Evolutionary conservation across 495 filamentous ascomycete species (phyloP).

Genomic region (Barbatosphaeria neglecta): DNA sequence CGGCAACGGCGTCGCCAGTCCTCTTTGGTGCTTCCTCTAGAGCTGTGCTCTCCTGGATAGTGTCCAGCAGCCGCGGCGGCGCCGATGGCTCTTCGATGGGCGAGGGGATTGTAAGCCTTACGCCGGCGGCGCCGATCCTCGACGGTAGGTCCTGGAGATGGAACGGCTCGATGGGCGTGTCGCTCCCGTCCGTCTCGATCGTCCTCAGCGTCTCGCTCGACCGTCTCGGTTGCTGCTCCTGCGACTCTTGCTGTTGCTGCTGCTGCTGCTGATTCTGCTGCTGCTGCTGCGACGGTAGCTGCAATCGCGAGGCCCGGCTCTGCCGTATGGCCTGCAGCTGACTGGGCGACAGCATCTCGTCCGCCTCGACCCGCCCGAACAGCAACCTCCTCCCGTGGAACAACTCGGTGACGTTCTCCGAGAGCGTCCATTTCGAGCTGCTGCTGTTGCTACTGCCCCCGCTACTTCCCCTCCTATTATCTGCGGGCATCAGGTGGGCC

Average conservation of each 20-base stretch:
- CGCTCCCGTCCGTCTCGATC: constrained; percentile 12
- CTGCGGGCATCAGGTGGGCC: not conserved
- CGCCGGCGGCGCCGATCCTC: constrained; percentile 13
- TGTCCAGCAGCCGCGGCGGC: not conserved
- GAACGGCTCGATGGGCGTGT: constrained; percentile 23
- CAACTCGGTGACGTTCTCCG: constrained; percentile 35
- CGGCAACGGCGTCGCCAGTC: not conserved
- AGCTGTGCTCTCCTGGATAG: not conserved
- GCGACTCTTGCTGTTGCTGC: constrained; percentile 1
- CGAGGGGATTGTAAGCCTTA: constrained; percentile 4
- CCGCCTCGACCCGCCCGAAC: constrained; percentile 35
- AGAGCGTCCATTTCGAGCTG: constrained; percentile 29
- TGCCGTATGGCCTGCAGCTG: constrained; percentile 28
- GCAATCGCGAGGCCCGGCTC: constrained; percentile 16
- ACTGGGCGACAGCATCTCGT: constrained; percentile 39
- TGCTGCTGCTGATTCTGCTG: not conserved
- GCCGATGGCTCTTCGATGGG: constrained; percentile 8
- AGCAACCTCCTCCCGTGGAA: constrained; percentile 24
- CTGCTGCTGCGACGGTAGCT: constrained; percentile 2
- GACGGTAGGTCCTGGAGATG: constrained; percentile 22
- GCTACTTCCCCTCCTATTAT: too few species aligned
- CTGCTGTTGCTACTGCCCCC: not conserved
- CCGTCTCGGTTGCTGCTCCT: constrained; percentile 8
- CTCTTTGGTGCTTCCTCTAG: not conserved
- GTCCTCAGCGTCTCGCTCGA: constrained; percentile 11